Base-by-base conservation (phyloP, 2,329 filamentous ascomycete species). In the Fusarium aywerte region DNA sequence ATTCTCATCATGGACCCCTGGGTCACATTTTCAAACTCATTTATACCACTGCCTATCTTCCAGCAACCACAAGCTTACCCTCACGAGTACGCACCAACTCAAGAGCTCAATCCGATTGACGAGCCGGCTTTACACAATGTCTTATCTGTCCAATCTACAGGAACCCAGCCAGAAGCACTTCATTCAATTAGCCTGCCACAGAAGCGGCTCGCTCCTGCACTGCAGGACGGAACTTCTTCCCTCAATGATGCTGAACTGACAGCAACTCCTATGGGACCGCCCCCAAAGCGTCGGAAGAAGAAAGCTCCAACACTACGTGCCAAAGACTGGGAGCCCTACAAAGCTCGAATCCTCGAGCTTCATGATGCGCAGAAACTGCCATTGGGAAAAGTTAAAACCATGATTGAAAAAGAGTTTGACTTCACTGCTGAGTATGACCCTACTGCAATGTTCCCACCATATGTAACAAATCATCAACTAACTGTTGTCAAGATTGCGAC, bases 271-370 rank as follows among this genome's bases (percentile, higher is more conserved):
- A 16, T 8, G 13, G 25, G 1, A 1, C 57, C 29, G 3, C 9
- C 38, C 2, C 32, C n/a, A 2, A 60, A 44, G 5, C 16, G 2
- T 2, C 56, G 58, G 2, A 60, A 33, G 9, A 42, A 16, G 18
- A 60, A 60, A 4, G 58, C 58, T 1, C 58, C 43, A 15, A 60
- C 54, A 29, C 15, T 51, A 1, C 58, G 38, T 5, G 43, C 11
- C 11, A 42, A 39, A 0, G 54, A 38, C 11, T 60, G 27, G 21
- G 57, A 60, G 4, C 57, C 43, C 3, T 59, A 59, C 1, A 60
- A 39, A 39, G 10, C 11, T 7, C 54, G 57, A 9, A 52, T 59
- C 2, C n/a, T 60, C 12, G 43, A 60, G 1, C 57, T 60, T 2
- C 47, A 38, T 23, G 10, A 16, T 25, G 8, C 27, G 0, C 10